A percentile compares a stretch with the other conserved stretches of the same genome.
phyloP scores from a whole-genome alignment of 441 rosid genomes.

The Adansonia gregorii region DNA sequence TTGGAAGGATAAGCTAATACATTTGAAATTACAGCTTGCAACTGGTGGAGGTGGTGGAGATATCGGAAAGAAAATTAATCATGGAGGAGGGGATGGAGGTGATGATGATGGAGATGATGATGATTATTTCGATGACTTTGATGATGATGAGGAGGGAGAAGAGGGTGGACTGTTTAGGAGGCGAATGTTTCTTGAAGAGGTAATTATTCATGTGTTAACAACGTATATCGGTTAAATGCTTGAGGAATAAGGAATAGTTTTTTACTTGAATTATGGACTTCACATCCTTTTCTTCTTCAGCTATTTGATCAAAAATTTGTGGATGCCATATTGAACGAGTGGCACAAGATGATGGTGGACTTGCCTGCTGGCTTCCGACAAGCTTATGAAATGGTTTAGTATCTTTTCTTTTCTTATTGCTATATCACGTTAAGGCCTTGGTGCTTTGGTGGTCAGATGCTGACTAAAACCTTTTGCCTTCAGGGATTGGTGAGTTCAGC shows the following conservation, averaged over 20 bases:
- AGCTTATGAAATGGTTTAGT: slow-evolving; percentile 87
- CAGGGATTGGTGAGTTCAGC: slow-evolving; percentile 98
- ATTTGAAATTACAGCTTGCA: slow-evolving; percentile 60
- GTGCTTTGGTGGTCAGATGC: slow-evolving; percentile 23
- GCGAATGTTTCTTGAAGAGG: slow-evolving; percentile 85
- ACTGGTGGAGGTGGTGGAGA: slow-evolving; percentile 89
- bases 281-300: slow-evolving; percentile 44
- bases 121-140: slow-evolving; percentile 85
- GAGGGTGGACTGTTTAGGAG: slow-evolving; percentile 90
- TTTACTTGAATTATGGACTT: slow-evolving; percentile 16
- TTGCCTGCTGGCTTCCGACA: slow-evolving; percentile 95
- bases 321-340: slow-evolving; percentile 87
- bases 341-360: slow-evolving; percentile 95
- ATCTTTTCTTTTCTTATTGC: slow-evolving; percentile 7
- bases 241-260: neutral
- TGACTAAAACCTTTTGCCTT: slow-evolving; percentile 36
- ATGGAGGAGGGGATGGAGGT: slow-evolving; percentile 95
- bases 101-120: slow-evolving; percentile 94
- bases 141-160: slow-evolving; percentile 84
- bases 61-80: slow-evolving; percentile 29
- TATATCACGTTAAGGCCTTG: slow-evolving; percentile 18
- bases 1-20: slow-evolving; percentile 25
- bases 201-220: slow-evolving; percentile 27
- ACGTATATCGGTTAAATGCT: neutral
- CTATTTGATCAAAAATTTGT: slow-evolving; percentile 87